phyloP scores from a whole-genome alignment of 768 basidiomycete genomes.

The Hysterangium stoloniferum region DNA sequence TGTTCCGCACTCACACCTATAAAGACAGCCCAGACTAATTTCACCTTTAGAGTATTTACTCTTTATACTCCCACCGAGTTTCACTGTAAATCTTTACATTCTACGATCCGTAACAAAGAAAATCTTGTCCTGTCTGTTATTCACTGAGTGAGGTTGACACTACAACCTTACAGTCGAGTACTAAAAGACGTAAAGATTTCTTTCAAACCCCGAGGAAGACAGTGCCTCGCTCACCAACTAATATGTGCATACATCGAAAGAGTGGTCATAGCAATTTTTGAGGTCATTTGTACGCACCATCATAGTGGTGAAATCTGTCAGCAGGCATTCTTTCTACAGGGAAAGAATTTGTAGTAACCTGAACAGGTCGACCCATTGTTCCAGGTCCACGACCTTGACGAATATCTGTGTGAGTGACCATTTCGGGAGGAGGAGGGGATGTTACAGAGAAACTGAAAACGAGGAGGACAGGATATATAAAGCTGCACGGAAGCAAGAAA shows the following conservation, averaged over 20 bases:
- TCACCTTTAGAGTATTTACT: no score
- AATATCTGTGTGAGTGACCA: neutral
- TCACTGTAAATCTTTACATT: no score
- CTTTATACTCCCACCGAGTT: no score
- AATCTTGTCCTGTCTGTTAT: no score
- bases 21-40: no score
- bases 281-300: neutral
- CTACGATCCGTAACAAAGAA: no score
- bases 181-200: neutral
- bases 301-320: neutral
- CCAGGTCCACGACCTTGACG: neutral
- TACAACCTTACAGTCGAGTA: neutral
- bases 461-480: no score
- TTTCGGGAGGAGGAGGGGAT: no score
- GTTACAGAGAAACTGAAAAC: no score
- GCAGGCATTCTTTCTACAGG: neutral
- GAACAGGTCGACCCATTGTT: neutral
- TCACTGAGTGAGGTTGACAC: no score
- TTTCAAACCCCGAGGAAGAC: neutral
- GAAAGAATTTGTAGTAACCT: neutral
- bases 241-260: neutral
- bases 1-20: no score
- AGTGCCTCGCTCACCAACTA: neutral
- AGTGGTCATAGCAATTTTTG: neutral
- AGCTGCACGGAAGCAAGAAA: no score